Conservation (phyloP, 768 basidiomycete species). For the Termitomyces sp. region DNA sequence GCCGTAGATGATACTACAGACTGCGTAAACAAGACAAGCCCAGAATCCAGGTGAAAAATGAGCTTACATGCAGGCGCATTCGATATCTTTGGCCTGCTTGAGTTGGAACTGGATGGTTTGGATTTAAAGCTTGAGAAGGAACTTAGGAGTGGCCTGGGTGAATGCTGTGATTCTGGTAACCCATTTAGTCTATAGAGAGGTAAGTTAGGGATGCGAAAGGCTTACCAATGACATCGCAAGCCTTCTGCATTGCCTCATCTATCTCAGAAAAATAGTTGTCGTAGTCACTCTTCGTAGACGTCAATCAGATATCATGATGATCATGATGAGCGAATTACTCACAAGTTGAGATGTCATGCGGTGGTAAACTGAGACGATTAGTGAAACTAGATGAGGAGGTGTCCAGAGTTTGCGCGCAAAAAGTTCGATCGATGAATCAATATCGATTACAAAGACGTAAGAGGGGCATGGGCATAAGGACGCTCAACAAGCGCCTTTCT, state of each 20-base stretch:
- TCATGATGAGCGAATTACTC: not conserved
- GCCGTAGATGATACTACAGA: not conserved
- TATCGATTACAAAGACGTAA: not conserved
- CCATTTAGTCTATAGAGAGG: not conserved
- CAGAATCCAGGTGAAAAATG: not conserved
- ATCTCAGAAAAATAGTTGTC: not conserved
- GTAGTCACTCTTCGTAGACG: conserved; percentile 1
- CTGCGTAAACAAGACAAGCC: not conserved
- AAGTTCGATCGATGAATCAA: not conserved
- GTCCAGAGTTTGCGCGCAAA: not conserved
- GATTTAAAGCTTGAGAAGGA: not conserved
- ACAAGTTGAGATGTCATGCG: not conserved
- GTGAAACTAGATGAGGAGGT: not conserved
- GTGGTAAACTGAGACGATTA: not conserved
- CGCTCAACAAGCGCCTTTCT: not conserved
- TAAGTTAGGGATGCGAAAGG: not conserved
- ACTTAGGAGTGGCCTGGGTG: not conserved
- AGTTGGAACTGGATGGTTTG: not conserved
- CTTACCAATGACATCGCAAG: conserved; percentile 3
- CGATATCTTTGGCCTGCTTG: not conserved
- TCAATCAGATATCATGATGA: not conserved
- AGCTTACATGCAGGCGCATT: not conserved
- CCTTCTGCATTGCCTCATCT: not conserved
- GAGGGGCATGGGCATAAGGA: not conserved
- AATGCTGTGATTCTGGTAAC: conserved; percentile 1